Evolutionary conservation across 371 early-diverging fungal genomes (phyloP).

Genomic region (Smittium culicis): DNA sequence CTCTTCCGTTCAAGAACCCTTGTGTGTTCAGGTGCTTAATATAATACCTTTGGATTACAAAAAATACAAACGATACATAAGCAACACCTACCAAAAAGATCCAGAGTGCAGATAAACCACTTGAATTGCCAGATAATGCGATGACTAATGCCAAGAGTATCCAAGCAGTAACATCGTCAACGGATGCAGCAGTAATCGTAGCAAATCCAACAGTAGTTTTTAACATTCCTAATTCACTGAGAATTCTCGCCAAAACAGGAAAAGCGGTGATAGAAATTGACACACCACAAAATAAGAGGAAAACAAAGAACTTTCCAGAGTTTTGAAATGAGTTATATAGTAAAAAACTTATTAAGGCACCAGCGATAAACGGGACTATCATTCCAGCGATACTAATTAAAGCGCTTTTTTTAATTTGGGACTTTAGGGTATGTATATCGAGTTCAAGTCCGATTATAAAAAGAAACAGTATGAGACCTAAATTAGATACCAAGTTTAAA

Average conservation of each 20-base stretch:
- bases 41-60: slow-evolving; percentile 40
- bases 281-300: slow-evolving; percentile 68
- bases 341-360: slow-evolving; percentile 51
- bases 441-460: slow-evolving; percentile 79
- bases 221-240: slow-evolving; percentile 70
- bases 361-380: slow-evolving; percentile 58
- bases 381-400: slow-evolving; percentile 55
- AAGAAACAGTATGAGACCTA: slow-evolving; percentile 79
- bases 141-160: slow-evolving; percentile 61
- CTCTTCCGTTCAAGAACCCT: slow-evolving; percentile 25
- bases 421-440: slow-evolving; percentile 35
- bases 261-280: slow-evolving; percentile 89
- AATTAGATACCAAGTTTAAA: slow-evolving; percentile 61
- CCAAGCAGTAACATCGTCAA: slow-evolving; percentile 84
- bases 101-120: slow-evolving; percentile 50
- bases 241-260: slow-evolving; percentile 82
- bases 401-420: slow-evolving; percentile 27
- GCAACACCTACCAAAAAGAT: slow-evolving; percentile 48
- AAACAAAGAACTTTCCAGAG: slow-evolving; percentile 45
- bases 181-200: slow-evolving; percentile 71
- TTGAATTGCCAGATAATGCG: slow-evolving; percentile 50
- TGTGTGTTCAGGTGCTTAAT: slow-evolving; percentile 19
- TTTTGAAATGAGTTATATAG: slow-evolving; percentile 39
- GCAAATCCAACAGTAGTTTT: slow-evolving; percentile 66
- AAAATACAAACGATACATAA: slow-evolving; percentile 44